phyloP scores from a whole-genome alignment of 1,139 yeast genomes.

The Entelexis paramagnoliae region DNA sequence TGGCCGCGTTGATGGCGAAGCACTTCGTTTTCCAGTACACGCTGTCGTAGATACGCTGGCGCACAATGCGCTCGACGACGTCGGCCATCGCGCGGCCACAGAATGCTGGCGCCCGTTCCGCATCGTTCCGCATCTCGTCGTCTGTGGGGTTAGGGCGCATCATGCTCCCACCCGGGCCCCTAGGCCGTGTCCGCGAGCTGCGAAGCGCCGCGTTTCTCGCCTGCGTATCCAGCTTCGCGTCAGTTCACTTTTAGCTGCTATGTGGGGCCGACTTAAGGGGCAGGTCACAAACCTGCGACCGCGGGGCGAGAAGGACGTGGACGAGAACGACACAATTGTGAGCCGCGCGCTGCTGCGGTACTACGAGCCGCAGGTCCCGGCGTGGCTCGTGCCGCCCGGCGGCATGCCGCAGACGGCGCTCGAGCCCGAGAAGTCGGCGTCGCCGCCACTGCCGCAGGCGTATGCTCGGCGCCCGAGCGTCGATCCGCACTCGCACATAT shows the following conservation, averaged over 20 bases:
- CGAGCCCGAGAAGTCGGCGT: background rate
- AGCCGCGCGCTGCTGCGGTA: constrained; percentile 31
- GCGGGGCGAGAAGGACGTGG: constrained; percentile 29
- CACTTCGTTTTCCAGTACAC: constrained; percentile 59
- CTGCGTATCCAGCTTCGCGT: too few relatives aligned
- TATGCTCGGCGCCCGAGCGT: constrained; percentile 1
- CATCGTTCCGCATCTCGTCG: background rate
- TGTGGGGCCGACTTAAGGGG: constrained; percentile 24
- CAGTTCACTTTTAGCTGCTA: background rate
- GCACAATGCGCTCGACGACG: constrained; percentile 50
- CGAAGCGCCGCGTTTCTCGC: too few relatives aligned
- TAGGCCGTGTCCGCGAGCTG: too few relatives aligned
- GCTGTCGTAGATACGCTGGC: constrained; percentile 60
- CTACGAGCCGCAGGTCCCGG: constrained; percentile 26
- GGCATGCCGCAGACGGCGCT: background rate
- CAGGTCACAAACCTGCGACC: constrained; percentile 22
- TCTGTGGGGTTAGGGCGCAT: background rate
- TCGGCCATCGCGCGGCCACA: background rate
- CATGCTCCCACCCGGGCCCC: background rate
- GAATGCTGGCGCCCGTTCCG: background rate
- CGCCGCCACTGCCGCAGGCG: background rate
- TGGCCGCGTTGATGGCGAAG: constrained; percentile 46
- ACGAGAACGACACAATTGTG: constrained; percentile 31
- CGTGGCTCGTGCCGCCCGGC: constrained; percentile 21
- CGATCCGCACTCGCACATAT: constrained; percentile 9